Evolutionary conservation across 2,329 filamentous ascomycete genomes (phyloP), one percentile per base, ranked within the genome.

Genomic region (Trichocomaceae sp.): DNA sequence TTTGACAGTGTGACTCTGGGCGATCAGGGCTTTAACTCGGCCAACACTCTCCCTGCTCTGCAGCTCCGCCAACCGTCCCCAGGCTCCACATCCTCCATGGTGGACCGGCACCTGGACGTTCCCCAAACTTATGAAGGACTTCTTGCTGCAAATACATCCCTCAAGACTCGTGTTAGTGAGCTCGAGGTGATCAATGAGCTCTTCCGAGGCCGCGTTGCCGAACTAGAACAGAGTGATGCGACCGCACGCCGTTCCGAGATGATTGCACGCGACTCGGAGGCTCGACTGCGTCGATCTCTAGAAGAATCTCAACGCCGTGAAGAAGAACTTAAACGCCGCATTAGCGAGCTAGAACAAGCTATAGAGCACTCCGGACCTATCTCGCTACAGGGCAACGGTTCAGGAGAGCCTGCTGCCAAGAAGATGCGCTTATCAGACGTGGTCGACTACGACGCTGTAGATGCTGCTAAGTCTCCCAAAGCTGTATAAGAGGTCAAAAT

Each of bases 141-240:
- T 22, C 77, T 90, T 51, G 85, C 86, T 1, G 83, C 86, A 58
- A 96, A 95, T 69, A 88, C 88, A 5, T 86, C 85, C 50, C 79
- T 97, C n/a, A 95, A 95, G 75, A 99, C 93, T 0, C 85, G 93
- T 42, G 92, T 99, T 33, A 93, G 86, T 63, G 93, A 99, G 71
- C 80, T 99, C 22, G 93, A 99, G 69, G 82, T 99, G 51, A 96
- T 99, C 76, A 96, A 91, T 64, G 87, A 88, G 66, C 77, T 91
- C 45, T 90, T 90, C 70, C 80, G 85, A 50, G 85, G 85, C 37
- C 82, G 86, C 10, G 83, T 96, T 41, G 71, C 84, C 68, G 79
- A 93, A 67, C 78, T 93, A 12, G 89, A 95, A 67, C 82, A 85
- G 61, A 86, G 86, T 65, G 88, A 92, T 66, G 82, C 82, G 47